Evolutionary conservation across 2,329 filamentous ascomycete species (phyloP).

Genomic region (Lithohypha guttulata): DNA sequence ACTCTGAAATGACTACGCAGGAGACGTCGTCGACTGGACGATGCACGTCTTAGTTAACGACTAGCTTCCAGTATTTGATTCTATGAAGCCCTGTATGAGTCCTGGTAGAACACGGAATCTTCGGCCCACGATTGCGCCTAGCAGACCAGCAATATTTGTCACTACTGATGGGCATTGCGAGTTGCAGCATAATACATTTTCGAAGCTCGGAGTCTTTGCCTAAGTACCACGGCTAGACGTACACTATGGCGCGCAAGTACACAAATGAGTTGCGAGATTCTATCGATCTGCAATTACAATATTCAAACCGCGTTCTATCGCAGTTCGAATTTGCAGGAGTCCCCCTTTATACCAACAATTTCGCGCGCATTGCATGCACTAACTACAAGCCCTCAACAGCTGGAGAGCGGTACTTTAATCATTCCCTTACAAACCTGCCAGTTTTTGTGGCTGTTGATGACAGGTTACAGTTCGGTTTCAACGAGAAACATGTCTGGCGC

Average conservation of each 20-base stretch:
- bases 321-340: constrained; percentile 4
- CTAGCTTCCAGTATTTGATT: too few relatives aligned
- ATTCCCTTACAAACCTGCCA: constrained; percentile 4
- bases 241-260: not conserved
- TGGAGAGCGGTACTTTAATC: constrained; percentile 11
- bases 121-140: too few relatives aligned
- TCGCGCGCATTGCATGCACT: not conserved
- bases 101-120: too few relatives aligned
- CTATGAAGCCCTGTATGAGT: too few relatives aligned
- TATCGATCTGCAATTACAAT: not conserved
- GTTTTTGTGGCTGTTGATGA: constrained; percentile 13
- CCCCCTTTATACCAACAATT: constrained; percentile 4
- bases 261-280: constrained; percentile 1
- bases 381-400: constrained; percentile 1
- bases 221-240: too few relatives aligned
- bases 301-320: not conserved
- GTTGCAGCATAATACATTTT: too few relatives aligned
- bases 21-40: too few relatives aligned
- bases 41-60: too few relatives aligned
- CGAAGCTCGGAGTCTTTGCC: too few relatives aligned
- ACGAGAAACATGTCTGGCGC: constrained; percentile 13
- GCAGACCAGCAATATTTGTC: too few relatives aligned
- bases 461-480: constrained; percentile 18
- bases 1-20: too few relatives aligned
- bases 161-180: too few relatives aligned